phyloP scores from a whole-genome alignment of 2,329 filamentous ascomycete species.

The Trichoderma sp. region DNA sequence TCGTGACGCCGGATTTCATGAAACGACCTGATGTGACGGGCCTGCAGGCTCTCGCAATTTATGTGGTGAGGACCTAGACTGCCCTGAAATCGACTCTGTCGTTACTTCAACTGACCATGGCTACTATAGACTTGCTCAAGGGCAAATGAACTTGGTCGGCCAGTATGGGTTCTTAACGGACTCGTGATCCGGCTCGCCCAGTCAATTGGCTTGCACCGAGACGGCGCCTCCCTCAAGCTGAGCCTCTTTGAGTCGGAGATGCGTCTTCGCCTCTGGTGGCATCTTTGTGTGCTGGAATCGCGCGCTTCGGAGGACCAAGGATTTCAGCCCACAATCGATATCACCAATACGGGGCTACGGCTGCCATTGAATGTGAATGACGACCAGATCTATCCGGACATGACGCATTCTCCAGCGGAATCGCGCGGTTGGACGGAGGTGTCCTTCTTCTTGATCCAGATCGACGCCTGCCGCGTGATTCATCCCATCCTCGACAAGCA shows the following conservation, averaged over 20 bases:
- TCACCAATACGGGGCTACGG: neutral
- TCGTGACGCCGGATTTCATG: neutral
- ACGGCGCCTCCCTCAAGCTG: neutral
- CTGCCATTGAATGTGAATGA: neutral
- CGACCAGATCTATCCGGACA: neutral
- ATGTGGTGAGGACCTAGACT: neutral
- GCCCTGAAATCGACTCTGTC: neutral
- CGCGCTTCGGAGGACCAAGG: neutral
- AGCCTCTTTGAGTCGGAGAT: neutral
- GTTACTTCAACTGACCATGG: neutral
- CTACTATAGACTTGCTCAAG: neutral
- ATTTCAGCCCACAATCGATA: neutral
- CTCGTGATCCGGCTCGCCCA: neutral
- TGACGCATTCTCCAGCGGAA: neutral
- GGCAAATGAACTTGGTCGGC: neutral
- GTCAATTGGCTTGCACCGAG: neutral
- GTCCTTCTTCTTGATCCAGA: neutral
- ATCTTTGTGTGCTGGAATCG: neutral
- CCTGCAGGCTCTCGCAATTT: neutral
- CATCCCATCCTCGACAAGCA: neutral
- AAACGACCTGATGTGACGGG: neutral
- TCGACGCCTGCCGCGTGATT: neutral
- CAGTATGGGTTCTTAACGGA: neutral
- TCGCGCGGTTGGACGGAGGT: neutral
- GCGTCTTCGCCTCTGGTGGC: neutral